Evolutionary conservation across 305 asterid genomes (phyloP).

Genomic region (Rubia occidens): DNA sequence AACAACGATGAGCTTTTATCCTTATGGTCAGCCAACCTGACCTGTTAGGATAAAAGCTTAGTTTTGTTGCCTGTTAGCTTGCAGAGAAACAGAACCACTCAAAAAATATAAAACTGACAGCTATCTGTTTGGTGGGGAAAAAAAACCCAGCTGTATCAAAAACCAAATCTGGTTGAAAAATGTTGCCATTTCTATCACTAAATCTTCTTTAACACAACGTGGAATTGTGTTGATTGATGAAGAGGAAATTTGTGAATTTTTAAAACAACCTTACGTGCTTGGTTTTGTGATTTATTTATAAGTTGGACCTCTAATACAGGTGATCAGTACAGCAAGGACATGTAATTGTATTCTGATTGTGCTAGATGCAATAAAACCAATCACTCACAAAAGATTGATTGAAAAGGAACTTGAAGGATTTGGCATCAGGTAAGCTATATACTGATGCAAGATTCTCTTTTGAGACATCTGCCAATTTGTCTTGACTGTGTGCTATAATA

Average conservation of each 20-base stretch:
- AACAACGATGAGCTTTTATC: no score
- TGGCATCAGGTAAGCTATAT: constrained; percentile 69
- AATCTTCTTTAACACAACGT: neutral
- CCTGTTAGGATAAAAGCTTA: no score
- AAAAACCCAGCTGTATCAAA: neutral
- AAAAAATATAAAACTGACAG: neutral
- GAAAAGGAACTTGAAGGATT: constrained; percentile 95
- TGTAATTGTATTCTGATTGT: constrained; percentile 90
- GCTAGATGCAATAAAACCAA: constrained; percentile 92
- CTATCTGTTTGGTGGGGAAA: neutral
- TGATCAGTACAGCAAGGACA: constrained; percentile 97
- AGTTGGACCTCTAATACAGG: constrained; percentile 36
- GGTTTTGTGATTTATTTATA: neutral
- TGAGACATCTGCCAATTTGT: neutral
- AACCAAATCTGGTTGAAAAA: neutral
- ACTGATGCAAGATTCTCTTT: neutral
- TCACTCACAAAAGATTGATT: constrained; percentile 86
- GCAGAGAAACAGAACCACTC: no score
- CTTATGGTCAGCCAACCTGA: no score
- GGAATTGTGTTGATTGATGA: neutral
- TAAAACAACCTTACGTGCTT: neutral
- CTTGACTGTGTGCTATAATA: neutral
- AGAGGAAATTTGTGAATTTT: neutral
- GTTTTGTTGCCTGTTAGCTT: no score
- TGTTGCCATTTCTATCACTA: neutral